These are phyloP conservation scores for Ophiostoma montium DNA, from an alignment of 2,329 filamentous ascomycete species.

Conservation along the genomic window DNA sequence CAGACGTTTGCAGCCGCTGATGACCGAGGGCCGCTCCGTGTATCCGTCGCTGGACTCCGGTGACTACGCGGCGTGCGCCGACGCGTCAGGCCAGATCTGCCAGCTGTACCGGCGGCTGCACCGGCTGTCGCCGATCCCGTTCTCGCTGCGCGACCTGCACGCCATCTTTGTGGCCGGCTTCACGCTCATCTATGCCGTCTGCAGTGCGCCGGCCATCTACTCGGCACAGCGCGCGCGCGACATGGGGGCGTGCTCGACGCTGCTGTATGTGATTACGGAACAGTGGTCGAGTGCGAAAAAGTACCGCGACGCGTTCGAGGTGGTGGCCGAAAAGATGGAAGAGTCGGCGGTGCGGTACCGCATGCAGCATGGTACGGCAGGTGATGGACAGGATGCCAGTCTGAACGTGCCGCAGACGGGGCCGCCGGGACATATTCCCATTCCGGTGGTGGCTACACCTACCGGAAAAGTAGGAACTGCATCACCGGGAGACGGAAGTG, in stretches of 20 bases:
- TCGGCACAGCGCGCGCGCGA: background rate
- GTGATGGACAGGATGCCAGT: background rate
- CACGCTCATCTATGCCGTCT: constrained; percentile 7
- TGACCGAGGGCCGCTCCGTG: constrained; percentile 3
- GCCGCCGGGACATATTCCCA: background rate
- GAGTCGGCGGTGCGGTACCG: background rate
- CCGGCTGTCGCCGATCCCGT: constrained; percentile 5
- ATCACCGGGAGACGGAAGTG: background rate
- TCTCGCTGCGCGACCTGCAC: constrained; percentile 8
- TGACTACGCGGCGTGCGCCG: constrained; percentile 6
- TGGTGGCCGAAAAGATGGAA: constrained; percentile 16
- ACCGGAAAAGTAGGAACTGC: background rate
- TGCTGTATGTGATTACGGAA: constrained; percentile 20
- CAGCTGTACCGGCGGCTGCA: constrained; percentile 9
- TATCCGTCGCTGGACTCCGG: background rate
- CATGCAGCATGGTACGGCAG: background rate
- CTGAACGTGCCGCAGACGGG: background rate
- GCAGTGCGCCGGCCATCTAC: background rate
- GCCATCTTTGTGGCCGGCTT: constrained; percentile 10
- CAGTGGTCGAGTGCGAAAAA: constrained; percentile 20
- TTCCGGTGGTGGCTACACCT: background rate
- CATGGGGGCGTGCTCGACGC: constrained; percentile 17
- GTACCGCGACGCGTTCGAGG: constrained; percentile 21
- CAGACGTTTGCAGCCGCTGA: constrained; percentile 7
- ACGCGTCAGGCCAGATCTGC: constrained; percentile 10